Conservation (phyloP, 1,284 basidiomycete genomes). For the Amylostereum chailletii region DNA sequence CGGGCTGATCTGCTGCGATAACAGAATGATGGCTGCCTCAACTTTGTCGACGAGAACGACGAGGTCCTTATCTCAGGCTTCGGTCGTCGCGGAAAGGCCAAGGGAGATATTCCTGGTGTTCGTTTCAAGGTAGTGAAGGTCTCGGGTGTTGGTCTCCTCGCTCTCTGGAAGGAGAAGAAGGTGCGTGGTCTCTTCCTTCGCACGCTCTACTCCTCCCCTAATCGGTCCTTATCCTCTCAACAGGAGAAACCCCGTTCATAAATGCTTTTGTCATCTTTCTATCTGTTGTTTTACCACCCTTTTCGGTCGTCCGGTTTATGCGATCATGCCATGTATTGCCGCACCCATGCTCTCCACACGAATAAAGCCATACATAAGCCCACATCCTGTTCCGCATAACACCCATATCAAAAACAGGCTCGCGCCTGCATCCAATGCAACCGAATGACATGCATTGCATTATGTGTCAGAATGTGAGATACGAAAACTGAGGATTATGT, state of each 20-base stretch:
- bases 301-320: conserved; percentile 21
- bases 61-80: conserved; percentile 99
- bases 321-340: conserved; percentile 33
- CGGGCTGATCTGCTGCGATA: conserved; percentile 11
- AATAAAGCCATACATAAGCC: conserved; percentile 20
- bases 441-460: conserved; percentile 6
- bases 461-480: not conserved
- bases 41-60: conserved; percentile 99
- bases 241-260: conserved; percentile 91
- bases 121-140: conserved; percentile 99
- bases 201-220: conserved; percentile 3
- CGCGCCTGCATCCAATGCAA: not conserved
- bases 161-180: conserved; percentile 99
- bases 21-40: conserved; percentile 97
- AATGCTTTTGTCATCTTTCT: conserved; percentile 19
- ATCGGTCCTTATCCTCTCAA: conserved; percentile 8
- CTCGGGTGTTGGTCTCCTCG: conserved; percentile 96
- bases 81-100: conserved; percentile 98
- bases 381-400: not conserved
- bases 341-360: conserved; percentile 13
- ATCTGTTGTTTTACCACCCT: conserved; percentile 9
- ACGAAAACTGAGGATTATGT: not conserved
- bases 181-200: conserved; percentile 30
- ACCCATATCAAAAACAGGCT: not conserved
- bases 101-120: conserved; percentile 95